Base-by-base conservation (phyloP, 2,329 filamentous ascomycete species). In the Pseudogymnoascus sp. region DNA sequence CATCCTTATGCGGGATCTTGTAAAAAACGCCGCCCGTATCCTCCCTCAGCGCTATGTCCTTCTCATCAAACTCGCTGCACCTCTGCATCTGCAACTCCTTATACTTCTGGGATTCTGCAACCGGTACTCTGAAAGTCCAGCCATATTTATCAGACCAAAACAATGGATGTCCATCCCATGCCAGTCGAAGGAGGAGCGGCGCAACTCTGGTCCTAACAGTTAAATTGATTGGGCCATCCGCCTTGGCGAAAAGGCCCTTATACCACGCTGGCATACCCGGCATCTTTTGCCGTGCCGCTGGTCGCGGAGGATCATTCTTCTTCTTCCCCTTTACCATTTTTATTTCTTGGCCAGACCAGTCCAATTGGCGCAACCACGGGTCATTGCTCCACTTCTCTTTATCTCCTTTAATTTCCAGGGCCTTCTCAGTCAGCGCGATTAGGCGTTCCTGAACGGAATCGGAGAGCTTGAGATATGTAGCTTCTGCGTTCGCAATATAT, bases 221-320 rank as follows among this genome's bases (percentile, higher is more conserved):
- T 16, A 99, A 78, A 64, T 80, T 87, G 63, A 97, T 94, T 49
- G 83, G 83, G 0, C 81, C 77, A 63, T 86, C 83, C 23, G 77
- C 87, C 63, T 85, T 91, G 1, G 82, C 69, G 69, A 95, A 96
- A 1, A 99, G 78, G 72, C 92, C 91, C 71, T 94, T 97, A 76
- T 96, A 99, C 94, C 94, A 99, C 67, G 89, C 83, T 0, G 94
- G 94, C 89, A 90, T 94, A 12, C 94, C 94, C 0, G 93, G 92
- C 77, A 89, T 91, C 80, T 97, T 99, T 73, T 99, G 94, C 52
- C 89, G 81, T 10, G 87, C 87, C 6, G 87, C 89, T 31, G 88
- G 91, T 49, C 91, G 81, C 1, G 89, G 88, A 10, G 88, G 86
- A 62, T 95, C 91, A 8, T 78, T 80, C 74, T 96, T 97, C 75